Base-by-base conservation (phyloP, 192 early-diverging fungal species). In the Chytriomyces confervae region DNA sequence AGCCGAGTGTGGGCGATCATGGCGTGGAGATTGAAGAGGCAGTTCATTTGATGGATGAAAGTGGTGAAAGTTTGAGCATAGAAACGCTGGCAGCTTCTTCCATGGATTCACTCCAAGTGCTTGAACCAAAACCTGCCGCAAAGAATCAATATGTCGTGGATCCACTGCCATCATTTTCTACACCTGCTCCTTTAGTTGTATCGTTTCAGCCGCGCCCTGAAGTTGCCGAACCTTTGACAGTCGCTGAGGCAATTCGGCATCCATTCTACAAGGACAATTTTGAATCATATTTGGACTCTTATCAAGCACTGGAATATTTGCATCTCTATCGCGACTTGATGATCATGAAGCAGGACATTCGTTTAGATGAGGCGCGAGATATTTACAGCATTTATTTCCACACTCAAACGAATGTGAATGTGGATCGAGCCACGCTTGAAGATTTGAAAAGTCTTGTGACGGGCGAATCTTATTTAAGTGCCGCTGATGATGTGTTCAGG, bases 341-440 rank as follows among this genome's bases (percentile, higher is more conserved):
- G 7, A 11, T 6, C 6, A 16, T 71, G n/a, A 7, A 18, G 20
- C 8, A 0, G n/a, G 18, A 11, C 8, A 44, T 71, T 50, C 10
- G 23, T 11, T 20, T 53, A 50, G 69, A 71, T 60, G 49, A 71
- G 29, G 69, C 51, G 9, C 69, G 69, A 16, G 20, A 9, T 29
- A 43, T 71, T 8, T 71, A 48, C 57, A 48, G 45, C 53, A 23
- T 57, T 24, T 71, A 43, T 24, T 71, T 53, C 50, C 9, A 43
- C 23, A 18, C n/a, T n/a, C 18, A 16, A 18, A 11, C 23, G 47
- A 18, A 53, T 23, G 49, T 48, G 0, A 71, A 60, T 18, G 53
- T 71, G 50, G 47, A 50, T 7, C 11, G 27, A 13, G 7, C 6
- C 50, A 36, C 47, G 7, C 6, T 71, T 16, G 36, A 23, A 13